A percentile compares a stretch with the other conserved stretches of the same genome.
These are phyloP conservation scores for Thelephora ganbajun DNA, from an alignment of 768 basidiomycete genomes.

Conservation along the genomic window DNA sequence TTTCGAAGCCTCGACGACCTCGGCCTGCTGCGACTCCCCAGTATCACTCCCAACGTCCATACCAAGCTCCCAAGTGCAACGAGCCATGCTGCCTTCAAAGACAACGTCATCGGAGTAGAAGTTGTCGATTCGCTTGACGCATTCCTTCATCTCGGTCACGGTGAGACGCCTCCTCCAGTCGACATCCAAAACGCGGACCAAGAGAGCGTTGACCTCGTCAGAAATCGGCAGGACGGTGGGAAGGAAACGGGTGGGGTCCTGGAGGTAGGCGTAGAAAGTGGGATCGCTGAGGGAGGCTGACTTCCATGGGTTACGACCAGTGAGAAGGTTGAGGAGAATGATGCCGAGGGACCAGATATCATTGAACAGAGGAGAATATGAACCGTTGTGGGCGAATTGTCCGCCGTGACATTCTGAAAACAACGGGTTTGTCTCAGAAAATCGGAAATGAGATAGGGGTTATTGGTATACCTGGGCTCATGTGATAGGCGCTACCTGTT, in stretches of 20 bases:
- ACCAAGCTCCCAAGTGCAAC: slow-evolving; percentile 65
- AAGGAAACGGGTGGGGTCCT: slow-evolving; percentile 68
- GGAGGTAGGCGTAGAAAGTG: slow-evolving; percentile 80
- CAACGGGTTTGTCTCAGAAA: slow-evolving; percentile 14
- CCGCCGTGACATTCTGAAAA: slow-evolving; percentile 77
- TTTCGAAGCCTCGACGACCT: background rate
- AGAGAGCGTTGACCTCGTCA: slow-evolving; percentile 20
- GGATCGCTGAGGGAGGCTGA: slow-evolving; percentile 72
- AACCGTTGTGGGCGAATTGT: slow-evolving; percentile 40
- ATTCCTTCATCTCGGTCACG: slow-evolving; percentile 34
- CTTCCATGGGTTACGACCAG: slow-evolving; percentile 94
- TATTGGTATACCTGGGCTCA: slow-evolving; percentile 70
- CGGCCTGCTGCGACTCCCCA: background rate
- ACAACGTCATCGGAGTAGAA: slow-evolving; percentile 68
- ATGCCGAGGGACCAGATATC: slow-evolving; percentile 97
- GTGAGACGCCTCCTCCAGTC: slow-evolving; percentile 22
- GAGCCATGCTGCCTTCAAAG: slow-evolving; percentile 71
- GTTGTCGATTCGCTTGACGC: slow-evolving; percentile 39
- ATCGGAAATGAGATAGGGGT: slow-evolving; percentile 3
- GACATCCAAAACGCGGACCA: slow-evolving; percentile 19
- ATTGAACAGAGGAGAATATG: slow-evolving; percentile 79
- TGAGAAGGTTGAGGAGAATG: slow-evolving; percentile 89
- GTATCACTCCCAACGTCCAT: slow-evolving; percentile 45
- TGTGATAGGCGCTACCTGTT: slow-evolving; percentile 96
- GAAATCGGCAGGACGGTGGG: slow-evolving; percentile 32